Conservation (phyloP, 306 rosid genomes). For the Quercus glauca region DNA sequence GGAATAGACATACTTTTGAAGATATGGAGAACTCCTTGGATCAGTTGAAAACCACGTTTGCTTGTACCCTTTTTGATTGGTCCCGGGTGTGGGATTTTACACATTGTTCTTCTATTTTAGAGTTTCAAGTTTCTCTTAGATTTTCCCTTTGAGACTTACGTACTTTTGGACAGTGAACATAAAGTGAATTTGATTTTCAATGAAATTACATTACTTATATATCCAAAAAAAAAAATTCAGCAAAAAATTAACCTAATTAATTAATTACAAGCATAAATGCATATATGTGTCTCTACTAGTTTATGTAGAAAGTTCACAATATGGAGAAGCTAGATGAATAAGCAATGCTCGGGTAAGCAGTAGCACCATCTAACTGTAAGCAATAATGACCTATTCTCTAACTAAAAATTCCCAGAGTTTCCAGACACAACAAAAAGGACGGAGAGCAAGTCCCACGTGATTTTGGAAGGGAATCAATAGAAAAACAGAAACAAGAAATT, state of each 20-base stretch:
- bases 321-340: not conserved
- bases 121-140: too few species aligned
- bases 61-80: too few species aligned
- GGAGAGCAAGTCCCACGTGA: not conserved
- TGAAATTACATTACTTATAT: too few species aligned
- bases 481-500: not conserved
- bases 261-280: not conserved
- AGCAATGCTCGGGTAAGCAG: not conserved
- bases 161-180: too few species aligned
- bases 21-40: too few species aligned
- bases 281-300: not conserved
- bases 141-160: too few species aligned
- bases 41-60: too few species aligned
- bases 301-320: not conserved
- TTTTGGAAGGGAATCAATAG: not conserved
- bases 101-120: too few species aligned
- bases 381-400: not conserved
- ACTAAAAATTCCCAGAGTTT: not conserved
- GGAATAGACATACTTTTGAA: too few species aligned
- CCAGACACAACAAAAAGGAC: not conserved
- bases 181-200: too few species aligned
- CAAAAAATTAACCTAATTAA: not conserved
- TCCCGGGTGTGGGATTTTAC: too few species aligned
- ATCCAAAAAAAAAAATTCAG: too few species aligned
- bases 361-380: not conserved